Percentiles rank a stretch among this genome's conserved stretches.
Evolutionary conservation across 2,329 filamentous ascomycete genomes (phyloP).

Genomic region (Proliferodiscus dingleyae): DNA sequence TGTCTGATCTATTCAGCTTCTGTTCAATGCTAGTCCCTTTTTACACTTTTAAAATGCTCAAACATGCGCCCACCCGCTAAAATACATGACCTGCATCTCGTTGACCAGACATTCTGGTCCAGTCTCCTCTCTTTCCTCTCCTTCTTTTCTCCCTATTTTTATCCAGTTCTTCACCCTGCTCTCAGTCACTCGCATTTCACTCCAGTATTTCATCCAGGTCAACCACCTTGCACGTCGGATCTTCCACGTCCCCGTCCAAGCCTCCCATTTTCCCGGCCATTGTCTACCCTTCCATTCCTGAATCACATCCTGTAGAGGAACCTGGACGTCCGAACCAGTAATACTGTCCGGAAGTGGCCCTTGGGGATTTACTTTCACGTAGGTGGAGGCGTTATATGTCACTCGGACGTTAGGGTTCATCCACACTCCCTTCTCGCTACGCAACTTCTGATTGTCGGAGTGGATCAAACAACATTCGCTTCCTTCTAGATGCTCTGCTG

Average conservation of each 20-base stretch:
- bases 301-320: slow-evolving; percentile 4
- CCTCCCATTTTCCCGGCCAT: slow-evolving; percentile 33
- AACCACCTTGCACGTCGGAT: slow-evolving; percentile 49
- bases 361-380: slow-evolving; percentile 40
- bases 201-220: slow-evolving; percentile 31
- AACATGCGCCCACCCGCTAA: slow-evolving; percentile 54
- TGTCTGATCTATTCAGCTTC: no score
- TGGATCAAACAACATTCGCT: slow-evolving; percentile 77
- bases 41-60: no score
- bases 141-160: slow-evolving; percentile 31
- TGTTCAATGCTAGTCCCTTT: no score
- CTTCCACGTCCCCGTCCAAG: slow-evolving; percentile 52
- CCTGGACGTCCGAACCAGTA: no score
- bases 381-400: slow-evolving; percentile 53
- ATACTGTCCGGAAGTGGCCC: not conserved
- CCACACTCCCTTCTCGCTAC: slow-evolving; percentile 48
- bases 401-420: slow-evolving; percentile 67
- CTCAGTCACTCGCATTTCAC: slow-evolving; percentile 20
- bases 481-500: slow-evolving; percentile 61
- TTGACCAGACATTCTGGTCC: slow-evolving; percentile 52
- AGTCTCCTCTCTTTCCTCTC: slow-evolving; percentile 35
- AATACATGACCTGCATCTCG: slow-evolving; percentile 55
- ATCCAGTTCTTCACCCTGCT: slow-evolving; percentile 21
- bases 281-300: slow-evolving; percentile 2
- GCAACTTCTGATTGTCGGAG: slow-evolving; percentile 55